These are phyloP conservation scores for Mycena belliarum DNA, from an alignment of 768 basidiomycete genomes.

Conservation along the genomic window DNA sequence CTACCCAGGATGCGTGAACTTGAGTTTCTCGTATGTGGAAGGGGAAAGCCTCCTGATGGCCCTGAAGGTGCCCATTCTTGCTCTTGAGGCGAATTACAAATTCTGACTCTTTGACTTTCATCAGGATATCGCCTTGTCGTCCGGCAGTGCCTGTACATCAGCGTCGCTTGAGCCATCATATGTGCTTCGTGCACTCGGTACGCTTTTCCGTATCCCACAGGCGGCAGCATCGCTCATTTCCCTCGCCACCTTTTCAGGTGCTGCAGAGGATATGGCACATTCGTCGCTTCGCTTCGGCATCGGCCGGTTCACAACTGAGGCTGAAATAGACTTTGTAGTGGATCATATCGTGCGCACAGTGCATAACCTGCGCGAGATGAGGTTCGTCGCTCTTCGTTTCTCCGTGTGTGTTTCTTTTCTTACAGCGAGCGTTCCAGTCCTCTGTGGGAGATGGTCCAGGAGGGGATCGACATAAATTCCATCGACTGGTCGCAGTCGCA, in stretches of 20 bases:
- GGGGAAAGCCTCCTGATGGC: constrained; percentile 98
- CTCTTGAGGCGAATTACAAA: neutral
- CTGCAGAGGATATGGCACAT: constrained; percentile 99
- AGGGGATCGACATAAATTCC: constrained; percentile 92
- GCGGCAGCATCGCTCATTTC: neutral
- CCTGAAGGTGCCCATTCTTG: constrained; percentile 64
- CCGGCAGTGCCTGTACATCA: constrained; percentile 97
- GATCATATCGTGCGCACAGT: constrained; percentile 88
- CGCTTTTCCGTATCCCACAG: constrained; percentile 11
- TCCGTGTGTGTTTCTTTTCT: neutral
- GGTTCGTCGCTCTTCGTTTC: constrained; percentile 40
- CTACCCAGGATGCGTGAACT: constrained; percentile 94
- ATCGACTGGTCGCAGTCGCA: constrained; percentile 93
- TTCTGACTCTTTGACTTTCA: neutral
- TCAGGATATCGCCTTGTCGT: constrained; percentile 95
- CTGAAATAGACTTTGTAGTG: constrained; percentile 93
- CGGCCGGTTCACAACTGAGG: constrained; percentile 96
- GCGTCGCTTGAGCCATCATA: constrained; percentile 98
- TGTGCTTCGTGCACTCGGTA: constrained; percentile 92
- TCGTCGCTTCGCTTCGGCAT: constrained; percentile 97
- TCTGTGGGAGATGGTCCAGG: constrained; percentile 99
- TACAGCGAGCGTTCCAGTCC: constrained; percentile 59
- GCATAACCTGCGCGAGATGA: constrained; percentile 89
- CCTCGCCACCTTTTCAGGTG: constrained; percentile 47
- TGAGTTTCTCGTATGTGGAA: constrained; percentile 95